Evolutionary conservation across 371 early-diverging fungal species (phyloP).

Genomic region (Mycotypha africana): DNA sequence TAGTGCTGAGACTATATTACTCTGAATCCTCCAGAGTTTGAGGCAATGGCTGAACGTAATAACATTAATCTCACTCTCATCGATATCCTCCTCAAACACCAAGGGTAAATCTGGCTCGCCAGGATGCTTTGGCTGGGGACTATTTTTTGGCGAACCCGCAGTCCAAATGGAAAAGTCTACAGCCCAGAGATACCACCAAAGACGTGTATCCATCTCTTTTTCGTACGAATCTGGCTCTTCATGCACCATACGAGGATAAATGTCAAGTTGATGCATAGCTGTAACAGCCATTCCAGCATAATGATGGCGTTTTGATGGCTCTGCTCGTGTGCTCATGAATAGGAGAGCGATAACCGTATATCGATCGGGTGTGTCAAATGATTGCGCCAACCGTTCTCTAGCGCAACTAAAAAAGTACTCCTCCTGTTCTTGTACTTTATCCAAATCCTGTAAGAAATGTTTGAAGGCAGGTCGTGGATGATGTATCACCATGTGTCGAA

Average conservation of each 20-base stretch:
- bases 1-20: conserved; percentile 17
- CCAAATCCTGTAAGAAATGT: conserved; percentile 18
- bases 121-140: conserved; percentile 14
- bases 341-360: conserved; percentile 21
- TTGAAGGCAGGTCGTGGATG: conserved; percentile 16
- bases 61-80: conserved; percentile 23
- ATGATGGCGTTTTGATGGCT: conserved; percentile 20
- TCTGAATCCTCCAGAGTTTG: conserved; percentile 22
- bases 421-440: conserved; percentile 26
- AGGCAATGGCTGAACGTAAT: conserved; percentile 18
- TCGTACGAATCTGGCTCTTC: conserved; percentile 20
- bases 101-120: conserved; percentile 27
- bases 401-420: conserved; percentile 29
- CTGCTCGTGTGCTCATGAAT: conserved; percentile 20
- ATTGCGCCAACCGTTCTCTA: conserved; percentile 25
- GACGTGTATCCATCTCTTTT: conserved; percentile 32
- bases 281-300: conserved; percentile 29
- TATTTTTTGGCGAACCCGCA: conserved; percentile 23
- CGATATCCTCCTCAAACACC: conserved; percentile 32
- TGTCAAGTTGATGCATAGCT: conserved; percentile 20
- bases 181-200: conserved; percentile 39
- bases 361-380: conserved; percentile 31
- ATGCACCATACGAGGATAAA: conserved; percentile 20
- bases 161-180: conserved; percentile 26
- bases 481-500: conserved; percentile 29